Conservation (phyloP, 495 filamentous ascomycete genomes). For the Talaromyces borbonicus region DNA sequence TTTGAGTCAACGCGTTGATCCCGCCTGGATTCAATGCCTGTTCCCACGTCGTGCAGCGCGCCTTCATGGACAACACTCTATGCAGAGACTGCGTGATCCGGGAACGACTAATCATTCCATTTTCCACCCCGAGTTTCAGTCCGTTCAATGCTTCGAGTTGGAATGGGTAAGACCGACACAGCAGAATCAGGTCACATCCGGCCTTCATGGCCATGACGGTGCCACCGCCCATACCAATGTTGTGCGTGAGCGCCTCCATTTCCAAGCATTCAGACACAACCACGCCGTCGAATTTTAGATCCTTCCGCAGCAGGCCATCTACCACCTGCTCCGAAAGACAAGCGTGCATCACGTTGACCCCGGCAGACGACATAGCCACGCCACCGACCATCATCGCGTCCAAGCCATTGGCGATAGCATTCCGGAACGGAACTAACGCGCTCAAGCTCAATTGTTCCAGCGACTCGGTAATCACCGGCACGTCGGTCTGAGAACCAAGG, state of each 20-base stretch:
- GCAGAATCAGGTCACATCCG: constrained; percentile 75
- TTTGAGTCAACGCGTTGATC: constrained; percentile 56
- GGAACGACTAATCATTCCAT: constrained; percentile 68
- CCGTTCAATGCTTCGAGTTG: constrained; percentile 83
- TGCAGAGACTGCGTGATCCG: constrained; percentile 64
- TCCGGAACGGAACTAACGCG: constrained; percentile 77
- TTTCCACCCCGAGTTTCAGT: constrained; percentile 74
- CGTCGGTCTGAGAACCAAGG: constrained; percentile 72
- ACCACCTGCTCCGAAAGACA: constrained; percentile 87
- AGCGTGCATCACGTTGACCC: constrained; percentile 85
- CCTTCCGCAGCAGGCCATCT: constrained; percentile 68
- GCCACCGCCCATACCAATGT: constrained; percentile 85
- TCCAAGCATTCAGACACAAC: constrained; percentile 93
- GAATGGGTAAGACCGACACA: constrained; percentile 75
- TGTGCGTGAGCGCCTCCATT: constrained; percentile 85
- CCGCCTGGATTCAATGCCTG: constrained; percentile 74
- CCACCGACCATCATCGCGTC: constrained; percentile 93
- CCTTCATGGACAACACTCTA: constrained; percentile 65
- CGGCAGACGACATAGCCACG: constrained; percentile 75
- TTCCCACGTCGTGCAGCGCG: constrained; percentile 71
- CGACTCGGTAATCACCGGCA: constrained; percentile 86
- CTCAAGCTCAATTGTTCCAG: constrained; percentile 76
- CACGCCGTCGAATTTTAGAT: constrained; percentile 78
- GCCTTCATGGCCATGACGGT: constrained; percentile 93
- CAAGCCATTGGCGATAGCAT: constrained; percentile 70